Base-by-base conservation (phyloP, 352 stramenopile species). In the Phytophthora capsici region DNA sequence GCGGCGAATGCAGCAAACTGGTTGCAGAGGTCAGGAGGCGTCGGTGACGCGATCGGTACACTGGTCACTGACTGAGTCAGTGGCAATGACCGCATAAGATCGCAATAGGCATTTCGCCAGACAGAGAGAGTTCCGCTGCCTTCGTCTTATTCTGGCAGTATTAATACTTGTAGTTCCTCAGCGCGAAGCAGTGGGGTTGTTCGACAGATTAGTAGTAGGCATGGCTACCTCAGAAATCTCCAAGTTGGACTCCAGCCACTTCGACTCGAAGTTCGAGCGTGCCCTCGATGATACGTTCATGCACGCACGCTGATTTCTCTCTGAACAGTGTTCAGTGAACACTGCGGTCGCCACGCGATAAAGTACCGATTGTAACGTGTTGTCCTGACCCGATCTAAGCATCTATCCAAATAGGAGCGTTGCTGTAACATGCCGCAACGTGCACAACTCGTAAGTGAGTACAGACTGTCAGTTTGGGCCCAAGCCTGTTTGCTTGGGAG, bases 1-100 rank as follows among this genome's bases (percentile, higher is more conserved):
- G 57, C 57, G 57, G 23, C 47, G 40, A 53, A 13, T 47, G 28
- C 41, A 52, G 30, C 52, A 60, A n/a, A 58, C 16, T 58, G 57
- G 38, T 52, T 51, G 50, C 57, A 66, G 50, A 66, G 40, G 45
- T 38, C 22, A 44, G n/a, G 3, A 6, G 6, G 0, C 6, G 14
- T 48, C 45, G 30, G 54, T 53, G 54, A 41, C 41, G 14, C 2
- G 41, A 61, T 12, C 4, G 5, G 38, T 45, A 30, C 28, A 12
- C 8, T 12, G 2, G 40, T 61, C 53, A n/a, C n/a, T n/a, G n/a
- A n/a, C n/a, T n/a, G n/a, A 41, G 53, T 61, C 23, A 41, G 53
- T 34, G 41, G 9, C n/a, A 54, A 25, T 22, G 5, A 38, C 34
- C 25, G 25, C 25, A 28, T 28, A 28, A 28, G 25, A 28, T 28